Evolutionary conservation across 768 basidiomycete genomes (phyloP).

Genomic region (Mycena albidolilacea): DNA sequence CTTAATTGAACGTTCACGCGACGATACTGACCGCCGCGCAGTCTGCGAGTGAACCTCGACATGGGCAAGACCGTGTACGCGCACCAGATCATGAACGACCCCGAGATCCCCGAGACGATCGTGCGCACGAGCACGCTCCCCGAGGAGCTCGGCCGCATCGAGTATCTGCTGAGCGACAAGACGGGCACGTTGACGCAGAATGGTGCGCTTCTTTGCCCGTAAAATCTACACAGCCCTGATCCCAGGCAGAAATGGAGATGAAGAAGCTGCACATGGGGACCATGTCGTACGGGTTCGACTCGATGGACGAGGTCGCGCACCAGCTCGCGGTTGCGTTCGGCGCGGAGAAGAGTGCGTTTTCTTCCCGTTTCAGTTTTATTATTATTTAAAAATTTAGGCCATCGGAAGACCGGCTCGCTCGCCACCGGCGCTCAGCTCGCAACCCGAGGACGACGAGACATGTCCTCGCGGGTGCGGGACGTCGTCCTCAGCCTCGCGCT

Average conservation of each 20-base stretch:
- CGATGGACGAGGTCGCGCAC: constrained; percentile 99
- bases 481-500: constrained; percentile 94
- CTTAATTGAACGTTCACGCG: constrained; percentile 8
- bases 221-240: constrained; percentile 7
- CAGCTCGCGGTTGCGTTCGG: constrained; percentile 92
- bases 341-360: constrained; percentile 67
- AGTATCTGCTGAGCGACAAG: constrained; percentile 97
- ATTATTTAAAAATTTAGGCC: constrained; percentile 44
- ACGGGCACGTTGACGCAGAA: constrained; percentile 98
- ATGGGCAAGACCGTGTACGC: constrained; percentile 99
- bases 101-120: constrained; percentile 94
- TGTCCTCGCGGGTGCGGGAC: constrained; percentile 94
- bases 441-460: constrained; percentile 90
- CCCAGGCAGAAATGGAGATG: constrained; percentile 94
- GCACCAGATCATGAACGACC: constrained; percentile 93
- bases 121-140: constrained; percentile 98
- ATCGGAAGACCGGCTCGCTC: constrained; percentile 68
- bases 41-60: constrained; percentile 98
- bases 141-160: constrained; percentile 95
- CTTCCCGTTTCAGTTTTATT: background rate
- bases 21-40: constrained; percentile 48
- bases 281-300: constrained; percentile 95
- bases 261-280: constrained; percentile 99
- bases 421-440: constrained; percentile 88
- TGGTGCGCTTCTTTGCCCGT: constrained; percentile 64